Percentiles rank a stretch among this genome's conserved stretches.
These are phyloP conservation scores for Friedmanniomyces simplex DNA, from an alignment of 495 filamentous ascomycete genomes.

Conservation along the genomic window DNA sequence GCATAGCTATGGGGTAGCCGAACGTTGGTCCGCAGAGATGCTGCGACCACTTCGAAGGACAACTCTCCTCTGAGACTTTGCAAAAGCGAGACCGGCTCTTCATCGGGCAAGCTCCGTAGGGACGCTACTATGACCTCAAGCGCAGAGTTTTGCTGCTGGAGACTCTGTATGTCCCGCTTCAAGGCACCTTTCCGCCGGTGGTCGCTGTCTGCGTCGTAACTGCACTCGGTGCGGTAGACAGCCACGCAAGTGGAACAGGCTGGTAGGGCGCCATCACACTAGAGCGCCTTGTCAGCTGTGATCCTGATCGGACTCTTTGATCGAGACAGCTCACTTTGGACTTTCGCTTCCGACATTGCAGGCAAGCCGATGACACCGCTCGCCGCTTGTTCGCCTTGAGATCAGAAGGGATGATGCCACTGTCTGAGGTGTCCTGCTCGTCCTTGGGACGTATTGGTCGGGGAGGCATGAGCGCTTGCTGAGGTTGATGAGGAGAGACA, in stretches of 20 bases:
- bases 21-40: slow-evolving; percentile 27
- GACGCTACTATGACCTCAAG: slow-evolving; percentile 35
- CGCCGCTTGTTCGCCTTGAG: slow-evolving; percentile 28
- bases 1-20: slow-evolving; percentile 19
- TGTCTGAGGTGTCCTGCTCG: slow-evolving; percentile 8
- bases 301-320: not conserved
- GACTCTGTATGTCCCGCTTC: slow-evolving; percentile 31
- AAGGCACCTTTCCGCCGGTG: slow-evolving; percentile 35
- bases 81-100: slow-evolving; percentile 35
- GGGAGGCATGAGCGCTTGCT: slow-evolving; percentile 14
- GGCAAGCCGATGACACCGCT: slow-evolving; percentile 44
- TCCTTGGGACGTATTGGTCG: slow-evolving; percentile 16
- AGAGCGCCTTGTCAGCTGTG: not conserved
- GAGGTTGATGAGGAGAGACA: not conserved
- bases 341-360: slow-evolving; percentile 45
- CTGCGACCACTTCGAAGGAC: slow-evolving; percentile 32
- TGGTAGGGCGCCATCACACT: slow-evolving; percentile 42
- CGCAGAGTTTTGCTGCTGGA: slow-evolving; percentile 30
- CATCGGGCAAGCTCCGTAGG: slow-evolving; percentile 36
- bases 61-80: slow-evolving; percentile 33
- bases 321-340: slow-evolving; percentile 37
- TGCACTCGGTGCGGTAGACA: slow-evolving; percentile 40
- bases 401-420: not conserved
- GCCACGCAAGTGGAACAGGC: slow-evolving; percentile 41
- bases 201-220: slow-evolving; percentile 40